Percentiles rank a stretch among this genome's conserved stretches.
Conservation (phyloP, 2,329 filamentous ascomycete species). For the Exophiala lecanii-corni region DNA sequence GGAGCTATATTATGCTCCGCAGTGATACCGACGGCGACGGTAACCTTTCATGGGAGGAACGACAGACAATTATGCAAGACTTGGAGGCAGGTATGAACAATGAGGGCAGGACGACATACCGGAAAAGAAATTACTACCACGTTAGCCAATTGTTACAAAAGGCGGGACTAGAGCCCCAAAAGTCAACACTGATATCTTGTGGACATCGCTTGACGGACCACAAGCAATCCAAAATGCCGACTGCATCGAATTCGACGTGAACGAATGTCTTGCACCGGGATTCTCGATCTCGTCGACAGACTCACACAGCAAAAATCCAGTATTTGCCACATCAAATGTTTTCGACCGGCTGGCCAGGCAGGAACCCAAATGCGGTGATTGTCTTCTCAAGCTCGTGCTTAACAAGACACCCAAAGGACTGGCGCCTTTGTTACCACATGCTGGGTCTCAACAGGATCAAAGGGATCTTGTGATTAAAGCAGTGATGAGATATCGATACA, state of each 20-base stretch:
- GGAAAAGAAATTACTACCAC: slow-evolving; percentile 20
- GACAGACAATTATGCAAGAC: slow-evolving; percentile 14
- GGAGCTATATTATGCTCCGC: slow-evolving; percentile 22
- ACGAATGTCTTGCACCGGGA: slow-evolving; percentile 18
- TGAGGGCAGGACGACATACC: slow-evolving; percentile 13
- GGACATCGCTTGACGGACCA: slow-evolving; percentile 21
- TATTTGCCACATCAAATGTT: slow-evolving; percentile 12
- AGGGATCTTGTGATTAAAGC: slow-evolving; percentile 19
- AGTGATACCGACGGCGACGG: slow-evolving; percentile 17
- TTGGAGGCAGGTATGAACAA: slow-evolving; percentile 14
- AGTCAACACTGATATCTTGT: slow-evolving; percentile 18
- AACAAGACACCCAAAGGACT: slow-evolving; percentile 14
- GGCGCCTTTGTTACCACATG: slow-evolving; percentile 12
- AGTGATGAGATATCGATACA: slow-evolving; percentile 18
- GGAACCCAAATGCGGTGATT: slow-evolving; percentile 20
- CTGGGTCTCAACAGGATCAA: slow-evolving; percentile 9
- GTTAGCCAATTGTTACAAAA: slow-evolving; percentile 15
- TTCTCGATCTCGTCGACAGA: slow-evolving; percentile 16
- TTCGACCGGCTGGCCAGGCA: slow-evolving; percentile 17
- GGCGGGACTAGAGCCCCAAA: slow-evolving; percentile 16
- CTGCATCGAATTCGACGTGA: slow-evolving; percentile 19
- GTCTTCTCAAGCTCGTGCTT: slow-evolving; percentile 17
- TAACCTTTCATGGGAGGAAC: slow-evolving; percentile 18
- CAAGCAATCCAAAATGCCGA: slow-evolving; percentile 14
- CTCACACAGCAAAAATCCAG: slow-evolving; percentile 11